phyloP scores from a whole-genome alignment of 306 rosid species.

The Cajanus cajan region DNA sequence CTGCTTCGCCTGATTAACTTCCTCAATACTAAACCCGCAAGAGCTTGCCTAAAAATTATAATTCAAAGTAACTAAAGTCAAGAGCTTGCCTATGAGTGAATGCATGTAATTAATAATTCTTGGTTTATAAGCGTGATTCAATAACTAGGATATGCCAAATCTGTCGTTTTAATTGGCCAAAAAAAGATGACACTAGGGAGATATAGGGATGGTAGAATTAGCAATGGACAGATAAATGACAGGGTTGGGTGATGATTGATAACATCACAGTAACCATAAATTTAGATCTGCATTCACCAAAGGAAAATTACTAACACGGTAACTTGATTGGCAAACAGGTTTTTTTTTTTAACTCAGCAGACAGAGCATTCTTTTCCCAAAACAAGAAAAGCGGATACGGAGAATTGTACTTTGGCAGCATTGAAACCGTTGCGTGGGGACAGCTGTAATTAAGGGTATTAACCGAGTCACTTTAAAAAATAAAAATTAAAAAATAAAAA shows the following conservation, averaged over 20 bases:
- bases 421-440: slow-evolving; percentile 38
- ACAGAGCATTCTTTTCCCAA: not conserved
- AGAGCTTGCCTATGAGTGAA: too few relatives aligned
- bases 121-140: too few relatives aligned
- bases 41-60: too few relatives aligned
- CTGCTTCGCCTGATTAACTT: not conserved
- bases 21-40: too few relatives aligned
- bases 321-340: not conserved
- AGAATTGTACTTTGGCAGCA: slow-evolving; percentile 35
- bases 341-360: not conserved
- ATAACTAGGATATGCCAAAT: not conserved
- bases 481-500: not conserved
- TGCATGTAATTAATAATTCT: too few relatives aligned
- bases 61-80: too few relatives aligned
- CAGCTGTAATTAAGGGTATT: slow-evolving; percentile 24
- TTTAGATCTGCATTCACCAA: not conserved
- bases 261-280: not conserved
- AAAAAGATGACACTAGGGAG: not conserved
- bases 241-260: not conserved
- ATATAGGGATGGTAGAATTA: not conserved
- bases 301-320: not conserved
- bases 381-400: slow-evolving; percentile 14
- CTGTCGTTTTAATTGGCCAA: not conserved
- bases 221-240: not conserved
- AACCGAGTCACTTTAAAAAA: not conserved